phyloP scores from a whole-genome alignment of 345 rosid species.

The Durio zibethinus region DNA sequence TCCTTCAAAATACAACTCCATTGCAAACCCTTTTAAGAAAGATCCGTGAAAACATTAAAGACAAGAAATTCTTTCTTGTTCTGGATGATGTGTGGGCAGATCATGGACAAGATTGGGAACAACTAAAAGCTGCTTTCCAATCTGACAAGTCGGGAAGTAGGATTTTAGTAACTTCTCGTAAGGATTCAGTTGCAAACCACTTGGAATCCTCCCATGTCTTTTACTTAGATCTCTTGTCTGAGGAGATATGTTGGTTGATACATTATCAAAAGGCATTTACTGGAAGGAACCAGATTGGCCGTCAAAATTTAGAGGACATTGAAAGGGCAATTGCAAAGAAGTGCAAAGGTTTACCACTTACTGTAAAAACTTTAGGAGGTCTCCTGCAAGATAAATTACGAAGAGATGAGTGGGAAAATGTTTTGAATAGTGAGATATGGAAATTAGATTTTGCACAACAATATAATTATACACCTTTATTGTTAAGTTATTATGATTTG shows the following conservation, averaged over 20 bases:
- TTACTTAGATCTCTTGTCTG: not conserved
- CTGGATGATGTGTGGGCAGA: conserved; percentile 10
- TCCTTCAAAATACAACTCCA: too few species aligned
- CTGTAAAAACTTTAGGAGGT: not conserved
- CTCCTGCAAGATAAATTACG: not conserved
- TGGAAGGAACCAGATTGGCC: not conserved
- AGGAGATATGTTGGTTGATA: not conserved
- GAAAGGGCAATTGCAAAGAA: not conserved
- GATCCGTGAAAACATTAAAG: not conserved
- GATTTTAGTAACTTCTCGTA: not conserved
- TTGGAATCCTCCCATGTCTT: not conserved
- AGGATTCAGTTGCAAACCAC: not conserved
- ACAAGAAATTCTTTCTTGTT: not conserved
- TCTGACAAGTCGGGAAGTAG: not conserved
- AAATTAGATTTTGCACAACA: not conserved
- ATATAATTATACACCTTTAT: not conserved
- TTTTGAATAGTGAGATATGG: conserved; percentile 7
- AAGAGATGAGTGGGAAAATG: not conserved
- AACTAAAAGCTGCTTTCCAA: not conserved
- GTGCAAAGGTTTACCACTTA: not conserved
- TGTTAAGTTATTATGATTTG: not conserved
- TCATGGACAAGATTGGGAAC: not conserved
- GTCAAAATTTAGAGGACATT: not conserved
- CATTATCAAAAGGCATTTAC: not conserved
- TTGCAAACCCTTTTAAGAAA: too few species aligned